phyloP scores from a whole-genome alignment of 78 protist species.

The Dictyostelium firmibasis region DNA sequence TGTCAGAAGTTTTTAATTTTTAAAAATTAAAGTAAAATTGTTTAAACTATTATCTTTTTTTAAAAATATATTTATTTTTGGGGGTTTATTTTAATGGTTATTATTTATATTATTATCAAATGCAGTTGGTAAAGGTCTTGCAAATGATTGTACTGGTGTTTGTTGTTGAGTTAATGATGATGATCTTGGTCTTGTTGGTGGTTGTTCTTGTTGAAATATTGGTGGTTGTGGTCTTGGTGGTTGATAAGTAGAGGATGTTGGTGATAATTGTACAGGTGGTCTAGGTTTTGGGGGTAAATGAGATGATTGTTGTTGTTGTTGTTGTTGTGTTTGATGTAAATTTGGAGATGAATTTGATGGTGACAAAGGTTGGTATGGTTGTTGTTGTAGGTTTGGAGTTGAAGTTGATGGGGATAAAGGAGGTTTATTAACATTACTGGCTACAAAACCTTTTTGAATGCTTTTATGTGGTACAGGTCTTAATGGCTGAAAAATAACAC shows the following conservation, averaged over 20 bases:
- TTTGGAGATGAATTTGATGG: not conserved
- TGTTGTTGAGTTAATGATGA: not conserved
- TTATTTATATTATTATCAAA: not conserved
- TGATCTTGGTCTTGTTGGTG: not conserved
- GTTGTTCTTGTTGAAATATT: not conserved
- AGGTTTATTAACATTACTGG: not conserved
- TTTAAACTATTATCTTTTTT: too few species aligned
- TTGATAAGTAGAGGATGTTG: not conserved
- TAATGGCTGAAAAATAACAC: not conserved
- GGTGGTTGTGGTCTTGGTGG: not conserved
- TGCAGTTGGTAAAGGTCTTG: slow-evolving; percentile 3
- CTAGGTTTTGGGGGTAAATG: not conserved
- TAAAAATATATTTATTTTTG: too few species aligned
- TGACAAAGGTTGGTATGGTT: not conserved
- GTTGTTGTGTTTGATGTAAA: not conserved
- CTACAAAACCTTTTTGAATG: not conserved
- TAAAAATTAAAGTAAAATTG: too few species aligned
- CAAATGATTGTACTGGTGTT: not conserved
- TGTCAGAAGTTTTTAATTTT: too few species aligned
- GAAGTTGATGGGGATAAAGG: not conserved
- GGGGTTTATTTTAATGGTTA: not conserved
- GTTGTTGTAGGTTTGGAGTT: not conserved
- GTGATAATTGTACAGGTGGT: not conserved
- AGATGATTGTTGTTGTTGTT: not conserved
- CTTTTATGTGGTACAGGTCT: slow-evolving; percentile 12